Evolutionary conservation across 1,284 basidiomycete genomes (phyloP).

Genomic region (Singerocomus inundabilis): DNA sequence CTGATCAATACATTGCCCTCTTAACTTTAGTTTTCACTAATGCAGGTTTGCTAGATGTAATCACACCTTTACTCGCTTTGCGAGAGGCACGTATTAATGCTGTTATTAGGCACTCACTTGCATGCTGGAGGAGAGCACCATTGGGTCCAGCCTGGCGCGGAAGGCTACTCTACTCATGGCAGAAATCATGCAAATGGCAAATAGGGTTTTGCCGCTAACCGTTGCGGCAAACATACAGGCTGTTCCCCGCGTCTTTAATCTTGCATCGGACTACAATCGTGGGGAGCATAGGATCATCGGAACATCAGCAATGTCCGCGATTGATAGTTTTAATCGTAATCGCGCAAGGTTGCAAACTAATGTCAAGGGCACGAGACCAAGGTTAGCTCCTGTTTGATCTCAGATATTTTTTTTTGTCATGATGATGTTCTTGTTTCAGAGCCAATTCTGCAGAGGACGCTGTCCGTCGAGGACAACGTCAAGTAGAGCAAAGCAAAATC

Average conservation of each 20-base stretch:
- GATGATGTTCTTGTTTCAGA: conserved; percentile 38
- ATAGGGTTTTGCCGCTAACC: conserved; percentile 82
- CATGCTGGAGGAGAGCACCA: conserved; percentile 77
- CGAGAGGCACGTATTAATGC: conserved; percentile 6
- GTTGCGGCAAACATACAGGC: conserved; percentile 85
- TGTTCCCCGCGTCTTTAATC: conserved; percentile 81
- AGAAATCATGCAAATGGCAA: conserved; percentile 87
- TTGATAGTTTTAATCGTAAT: conserved; percentile 91
- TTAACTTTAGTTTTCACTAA: conserved; percentile 85
- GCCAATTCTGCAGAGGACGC: conserved; percentile 88
- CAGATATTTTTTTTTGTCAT: background rate
- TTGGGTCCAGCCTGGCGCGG: conserved; percentile 68
- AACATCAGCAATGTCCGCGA: conserved; percentile 80
- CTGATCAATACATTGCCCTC: conserved; percentile 94
- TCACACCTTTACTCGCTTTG: conserved; percentile 23
- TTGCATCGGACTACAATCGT: conserved; percentile 75
- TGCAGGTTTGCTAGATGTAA: conserved; percentile 83
- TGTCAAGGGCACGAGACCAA: conserved; percentile 55
- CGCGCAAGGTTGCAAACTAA: conserved; percentile 62
- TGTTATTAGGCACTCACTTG: conserved; percentile 70
- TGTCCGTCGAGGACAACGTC: conserved; percentile 83
- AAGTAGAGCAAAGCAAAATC: conserved; percentile 87
- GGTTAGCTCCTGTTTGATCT: conserved; percentile 38
- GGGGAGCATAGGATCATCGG: conserved; percentile 80
- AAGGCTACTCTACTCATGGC: conserved; percentile 94